Evolutionary conservation across 768 basidiomycete species (phyloP).

Genomic region (Termitomyces sp.): DNA sequence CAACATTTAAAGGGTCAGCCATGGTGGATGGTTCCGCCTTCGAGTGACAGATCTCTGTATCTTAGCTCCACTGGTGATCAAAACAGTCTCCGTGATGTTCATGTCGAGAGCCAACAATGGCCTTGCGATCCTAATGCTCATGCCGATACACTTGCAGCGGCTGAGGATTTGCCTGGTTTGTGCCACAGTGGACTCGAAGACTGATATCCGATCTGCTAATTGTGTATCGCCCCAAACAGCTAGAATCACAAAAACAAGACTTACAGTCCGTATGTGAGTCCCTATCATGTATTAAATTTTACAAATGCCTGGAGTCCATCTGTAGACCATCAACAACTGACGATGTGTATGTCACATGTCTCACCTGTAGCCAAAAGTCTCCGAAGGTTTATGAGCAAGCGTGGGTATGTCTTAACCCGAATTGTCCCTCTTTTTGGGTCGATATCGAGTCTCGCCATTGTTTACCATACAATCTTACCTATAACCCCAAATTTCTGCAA

Average conservation of each 20-base stretch:
- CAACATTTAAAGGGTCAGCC: slow-evolving; percentile 30
- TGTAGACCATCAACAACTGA: slow-evolving; percentile 15
- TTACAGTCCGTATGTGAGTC: background rate
- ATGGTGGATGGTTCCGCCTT: slow-evolving; percentile 31
- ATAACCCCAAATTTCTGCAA: slow-evolving; percentile 41
- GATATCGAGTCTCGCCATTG: slow-evolving; percentile 20
- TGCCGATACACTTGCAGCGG: background rate
- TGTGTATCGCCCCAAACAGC: background rate
- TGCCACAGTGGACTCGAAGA: background rate
- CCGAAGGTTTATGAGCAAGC: slow-evolving; percentile 47
- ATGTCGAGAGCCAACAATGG: background rate
- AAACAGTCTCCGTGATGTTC: background rate
- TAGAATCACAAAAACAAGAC: background rate
- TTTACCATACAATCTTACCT: slow-evolving; percentile 34
- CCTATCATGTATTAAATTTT: background rate
- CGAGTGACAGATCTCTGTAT: background rate
- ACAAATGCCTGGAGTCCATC: background rate
- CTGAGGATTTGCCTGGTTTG: background rate
- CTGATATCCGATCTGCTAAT: background rate
- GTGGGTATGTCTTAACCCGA: slow-evolving; percentile 62
- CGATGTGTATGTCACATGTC: slow-evolving; percentile 28
- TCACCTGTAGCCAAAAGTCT: slow-evolving; percentile 35
- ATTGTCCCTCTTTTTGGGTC: slow-evolving; percentile 54
- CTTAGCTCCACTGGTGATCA: background rate
- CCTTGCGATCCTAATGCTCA: background rate